Evolutionary conservation across 768 basidiomycete species (phyloP).

Genomic region (Gloeostereum incarnatum): DNA sequence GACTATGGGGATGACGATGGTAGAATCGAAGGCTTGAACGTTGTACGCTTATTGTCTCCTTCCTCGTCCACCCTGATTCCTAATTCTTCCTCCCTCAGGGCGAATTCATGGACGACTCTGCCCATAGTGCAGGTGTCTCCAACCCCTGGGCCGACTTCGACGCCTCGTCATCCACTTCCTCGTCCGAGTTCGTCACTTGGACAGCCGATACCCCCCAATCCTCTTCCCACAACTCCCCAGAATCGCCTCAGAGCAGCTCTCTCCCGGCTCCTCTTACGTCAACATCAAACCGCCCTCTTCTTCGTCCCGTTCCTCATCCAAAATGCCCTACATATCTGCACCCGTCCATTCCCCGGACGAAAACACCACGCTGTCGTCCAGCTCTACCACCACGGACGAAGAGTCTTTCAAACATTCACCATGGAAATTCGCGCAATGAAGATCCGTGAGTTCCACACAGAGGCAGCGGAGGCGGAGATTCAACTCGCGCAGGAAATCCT

Average conservation of each 20-base stretch:
- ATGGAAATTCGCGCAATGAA: slow-evolving; percentile 34
- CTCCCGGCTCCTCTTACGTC: slow-evolving; percentile 16
- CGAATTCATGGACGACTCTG: slow-evolving; percentile 6
- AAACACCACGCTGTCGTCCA: slow-evolving; percentile 11
- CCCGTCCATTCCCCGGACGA: slow-evolving; percentile 1
- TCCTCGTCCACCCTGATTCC: slow-evolving; percentile 2
- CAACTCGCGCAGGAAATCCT: slow-evolving; percentile 26
- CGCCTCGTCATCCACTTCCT: slow-evolving; percentile 15
- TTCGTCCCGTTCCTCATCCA: neutral
- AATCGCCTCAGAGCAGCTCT: slow-evolving; percentile 10
- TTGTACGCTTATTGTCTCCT: slow-evolving; percentile 10
- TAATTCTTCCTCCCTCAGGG: slow-evolving; percentile 1
- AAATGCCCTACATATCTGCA: neutral
- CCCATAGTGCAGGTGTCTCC: no score
- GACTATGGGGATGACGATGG: slow-evolving; percentile 23
- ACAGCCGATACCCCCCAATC: slow-evolving; percentile 13
- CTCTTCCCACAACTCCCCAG: slow-evolving; percentile 16
- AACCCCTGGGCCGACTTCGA: no score
- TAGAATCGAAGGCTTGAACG: slow-evolving; percentile 13
- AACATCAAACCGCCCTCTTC: slow-evolving; percentile 3
- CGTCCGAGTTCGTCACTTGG: slow-evolving; percentile 10
- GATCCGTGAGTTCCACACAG: slow-evolving; percentile 41
- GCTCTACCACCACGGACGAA: slow-evolving; percentile 14
- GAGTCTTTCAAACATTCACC: slow-evolving; percentile 35
- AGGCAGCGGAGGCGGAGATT: slow-evolving; percentile 33